Percentiles rank a stretch among this genome's conserved stretches.
Evolutionary conservation across 306 rosid species (phyloP).

Genomic region (Corylus americana): DNA sequence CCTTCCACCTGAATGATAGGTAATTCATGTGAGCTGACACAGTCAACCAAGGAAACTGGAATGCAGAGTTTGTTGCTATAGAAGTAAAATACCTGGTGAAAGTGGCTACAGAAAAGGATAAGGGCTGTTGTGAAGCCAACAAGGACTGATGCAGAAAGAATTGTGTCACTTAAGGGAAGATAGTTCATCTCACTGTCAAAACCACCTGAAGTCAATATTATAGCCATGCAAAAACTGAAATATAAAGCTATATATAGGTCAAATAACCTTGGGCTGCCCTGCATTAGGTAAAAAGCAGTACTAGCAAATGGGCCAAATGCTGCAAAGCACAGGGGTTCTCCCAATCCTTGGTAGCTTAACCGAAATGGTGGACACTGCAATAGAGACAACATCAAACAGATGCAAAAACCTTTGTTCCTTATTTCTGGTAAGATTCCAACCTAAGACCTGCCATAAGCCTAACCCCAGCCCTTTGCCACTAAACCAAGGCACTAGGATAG

Average conservation of each 20-base stretch:
- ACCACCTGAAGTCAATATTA: slow-evolving; percentile 33
- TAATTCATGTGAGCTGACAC: slow-evolving; percentile 24
- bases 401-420: background rate
- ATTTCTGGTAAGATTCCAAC: background rate
- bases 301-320: slow-evolving; percentile 93
- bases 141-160: slow-evolving; percentile 76
- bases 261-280: slow-evolving; percentile 65
- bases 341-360: slow-evolving; percentile 81
- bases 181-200: slow-evolving; percentile 47
- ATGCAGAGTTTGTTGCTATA: background rate
- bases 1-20: slow-evolving; percentile 61
- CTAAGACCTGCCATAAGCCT: background rate
- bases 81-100: slow-evolving; percentile 67
- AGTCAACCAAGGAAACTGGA: slow-evolving; percentile 16
- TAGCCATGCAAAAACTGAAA: slow-evolving; percentile 27
- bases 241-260: slow-evolving; percentile 6
- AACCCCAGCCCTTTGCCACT: background rate
- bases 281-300: slow-evolving; percentile 80
- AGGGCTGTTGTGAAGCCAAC: slow-evolving; percentile 83
- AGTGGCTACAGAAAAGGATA: slow-evolving; percentile 90
- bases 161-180: slow-evolving; percentile 53
- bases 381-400: background rate
- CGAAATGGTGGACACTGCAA: slow-evolving; percentile 95
- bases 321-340: slow-evolving; percentile 93
- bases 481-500: background rate